A percentile compares a stretch with the other conserved stretches of the same genome.
Evolutionary conservation across 371 early-diverging fungal genomes (phyloP).

Genomic region (Rhizopus delemar): DNA sequence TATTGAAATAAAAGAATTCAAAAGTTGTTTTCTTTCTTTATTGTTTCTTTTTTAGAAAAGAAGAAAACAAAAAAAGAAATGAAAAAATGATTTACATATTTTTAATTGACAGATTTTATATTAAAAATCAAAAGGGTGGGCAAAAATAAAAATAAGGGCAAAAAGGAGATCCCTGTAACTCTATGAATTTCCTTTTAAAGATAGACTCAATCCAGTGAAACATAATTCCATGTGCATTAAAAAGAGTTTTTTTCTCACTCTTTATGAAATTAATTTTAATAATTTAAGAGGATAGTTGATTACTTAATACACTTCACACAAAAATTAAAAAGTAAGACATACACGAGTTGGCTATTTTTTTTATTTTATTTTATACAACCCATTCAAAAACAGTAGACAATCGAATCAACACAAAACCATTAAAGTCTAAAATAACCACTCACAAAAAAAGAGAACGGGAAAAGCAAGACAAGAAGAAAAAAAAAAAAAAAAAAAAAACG

Average conservation of each 20-base stretch:
- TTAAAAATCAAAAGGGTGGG: background rate
- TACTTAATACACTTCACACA: background rate
- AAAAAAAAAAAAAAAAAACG: slow-evolving; percentile 8
- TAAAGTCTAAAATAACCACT: background rate
- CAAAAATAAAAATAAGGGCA: background rate
- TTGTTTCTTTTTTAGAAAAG: too few species aligned
- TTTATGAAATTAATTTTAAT: too few species aligned
- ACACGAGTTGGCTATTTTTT: too few species aligned
- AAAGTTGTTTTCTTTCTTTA: too few species aligned
- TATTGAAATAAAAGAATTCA: too few species aligned
- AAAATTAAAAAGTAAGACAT: too few species aligned
- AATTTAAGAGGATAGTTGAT: background rate
- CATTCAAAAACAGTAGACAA: too few species aligned
- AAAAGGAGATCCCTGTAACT: background rate
- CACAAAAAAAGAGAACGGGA: background rate
- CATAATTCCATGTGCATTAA: too few species aligned
- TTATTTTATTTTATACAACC: background rate
- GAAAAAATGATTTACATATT: background rate
- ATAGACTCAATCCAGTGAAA: background rate
- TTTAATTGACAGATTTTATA: background rate
- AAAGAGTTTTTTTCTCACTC: too few species aligned
- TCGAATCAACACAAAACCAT: too few species aligned
- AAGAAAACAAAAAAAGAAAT: too few species aligned
- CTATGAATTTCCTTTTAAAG: background rate
- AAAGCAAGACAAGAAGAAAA: background rate